Evolutionary conservation across 2,329 filamentous ascomycete genomes (phyloP).

Genomic region (Trichophyton rubrum): DNA sequence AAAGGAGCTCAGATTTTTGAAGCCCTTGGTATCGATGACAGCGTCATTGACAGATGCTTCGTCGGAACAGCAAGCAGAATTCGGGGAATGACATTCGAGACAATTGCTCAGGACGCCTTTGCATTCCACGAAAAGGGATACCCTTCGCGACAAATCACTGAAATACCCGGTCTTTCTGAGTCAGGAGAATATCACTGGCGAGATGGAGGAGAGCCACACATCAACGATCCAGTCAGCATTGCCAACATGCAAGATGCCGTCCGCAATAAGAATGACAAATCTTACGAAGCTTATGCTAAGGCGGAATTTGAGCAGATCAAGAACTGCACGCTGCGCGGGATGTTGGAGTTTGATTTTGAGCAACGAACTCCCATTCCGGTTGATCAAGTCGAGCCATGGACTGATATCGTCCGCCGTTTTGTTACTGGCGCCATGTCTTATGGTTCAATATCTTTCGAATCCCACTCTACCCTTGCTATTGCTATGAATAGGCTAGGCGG

Average conservation of each 20-base stretch:
- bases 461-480: constrained; percentile 86
- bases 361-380: constrained; percentile 74
- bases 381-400: constrained; percentile 96
- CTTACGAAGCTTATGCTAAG: constrained; percentile 89
- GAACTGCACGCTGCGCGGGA: constrained; percentile 82
- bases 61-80: constrained; percentile 88
- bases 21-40: constrained; percentile 82
- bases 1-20: constrained; percentile 98
- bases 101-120: constrained; percentile 88
- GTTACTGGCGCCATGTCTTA: constrained; percentile 98
- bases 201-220: constrained; percentile 85
- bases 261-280: constrained; percentile 94
- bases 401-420: constrained; percentile 90
- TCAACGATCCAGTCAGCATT: constrained; percentile 90
- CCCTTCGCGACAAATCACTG: constrained; percentile 63
- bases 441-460: constrained; percentile 96
- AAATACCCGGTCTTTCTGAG: constrained; percentile 70
- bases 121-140: constrained; percentile 90
- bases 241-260: constrained; percentile 96
- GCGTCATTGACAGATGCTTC: constrained; percentile 88
- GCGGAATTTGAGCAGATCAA: constrained; percentile 95
- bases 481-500: constrained; percentile 95
- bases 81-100: constrained; percentile 82
- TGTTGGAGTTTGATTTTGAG: constrained; percentile 94
- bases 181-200: constrained; percentile 98